Conservation (phyloP, 495 filamentous ascomycete species). For the Amphirosellinia nigrospora region DNA sequence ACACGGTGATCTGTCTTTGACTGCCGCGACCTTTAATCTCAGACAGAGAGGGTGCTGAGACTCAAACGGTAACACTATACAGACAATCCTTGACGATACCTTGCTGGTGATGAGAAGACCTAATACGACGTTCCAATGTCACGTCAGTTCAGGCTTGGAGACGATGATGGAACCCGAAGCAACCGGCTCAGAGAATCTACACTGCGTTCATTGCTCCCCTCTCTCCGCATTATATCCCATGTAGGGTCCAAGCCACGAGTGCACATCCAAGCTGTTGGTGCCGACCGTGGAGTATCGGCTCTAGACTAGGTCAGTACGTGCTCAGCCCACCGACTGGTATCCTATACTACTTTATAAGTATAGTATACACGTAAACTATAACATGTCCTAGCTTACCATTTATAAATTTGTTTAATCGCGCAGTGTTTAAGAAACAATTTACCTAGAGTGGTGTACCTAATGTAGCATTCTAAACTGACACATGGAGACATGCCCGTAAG, state of each 20-base stretch:
- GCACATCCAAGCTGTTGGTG: neutral
- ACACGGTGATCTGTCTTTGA: neutral
- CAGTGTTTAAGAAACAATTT: too few relatives aligned
- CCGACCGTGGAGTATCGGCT: neutral
- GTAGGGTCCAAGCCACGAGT: neutral
- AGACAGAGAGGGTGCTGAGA: neutral
- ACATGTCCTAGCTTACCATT: too few relatives aligned
- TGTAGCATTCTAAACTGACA: too few relatives aligned
- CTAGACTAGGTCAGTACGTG: conserved; percentile 18
- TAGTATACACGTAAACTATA: too few relatives aligned
- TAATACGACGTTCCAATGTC: neutral
- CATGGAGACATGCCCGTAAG: too few relatives aligned
- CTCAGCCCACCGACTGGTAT: too few relatives aligned
- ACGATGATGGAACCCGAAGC: neutral
- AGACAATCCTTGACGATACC: neutral
- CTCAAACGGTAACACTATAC: neutral
- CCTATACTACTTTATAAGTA: too few relatives aligned
- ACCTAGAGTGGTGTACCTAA: too few relatives aligned
- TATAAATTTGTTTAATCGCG: too few relatives aligned
- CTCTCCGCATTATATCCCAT: neutral
- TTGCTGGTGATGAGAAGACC: neutral
- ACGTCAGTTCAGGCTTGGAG: neutral
- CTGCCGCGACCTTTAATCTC: neutral
- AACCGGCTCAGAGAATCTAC: neutral
- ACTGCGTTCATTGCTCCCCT: too few relatives aligned